Evolutionary conservation across 208 protist genomes (phyloP).

Genomic region (Leishmania aethiopica): DNA sequence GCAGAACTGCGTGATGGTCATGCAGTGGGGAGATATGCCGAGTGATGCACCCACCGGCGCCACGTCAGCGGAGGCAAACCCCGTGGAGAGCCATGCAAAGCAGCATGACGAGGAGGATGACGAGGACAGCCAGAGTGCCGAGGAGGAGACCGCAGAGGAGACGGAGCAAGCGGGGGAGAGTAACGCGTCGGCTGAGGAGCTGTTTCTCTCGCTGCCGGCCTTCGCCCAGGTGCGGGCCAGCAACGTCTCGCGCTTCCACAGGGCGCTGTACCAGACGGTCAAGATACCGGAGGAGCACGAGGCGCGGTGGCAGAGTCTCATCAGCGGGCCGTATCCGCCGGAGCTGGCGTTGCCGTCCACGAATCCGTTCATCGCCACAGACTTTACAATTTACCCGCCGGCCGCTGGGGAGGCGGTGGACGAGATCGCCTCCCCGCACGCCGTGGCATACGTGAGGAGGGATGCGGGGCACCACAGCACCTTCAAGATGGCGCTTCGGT

Average conservation of each 20-base stretch:
- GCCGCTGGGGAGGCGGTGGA: constrained; percentile 3
- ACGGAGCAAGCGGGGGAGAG: constrained; percentile 6
- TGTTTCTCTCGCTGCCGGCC: constrained; percentile 56
- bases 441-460: constrained; percentile 47
- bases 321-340: constrained; percentile 22
- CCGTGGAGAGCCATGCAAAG: neutral
- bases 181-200: constrained; percentile 7
- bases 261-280: constrained; percentile 21
- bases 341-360: constrained; percentile 40
- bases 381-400: constrained; percentile 57
- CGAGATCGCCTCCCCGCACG: constrained; percentile 43
- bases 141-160: neutral
- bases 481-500: constrained; percentile 62
- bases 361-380: constrained; percentile 79
- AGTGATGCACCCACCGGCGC: constrained; percentile 5
- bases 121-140: constrained; percentile 7
- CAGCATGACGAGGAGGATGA: neutral
- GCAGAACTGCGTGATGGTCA: constrained; percentile 45
- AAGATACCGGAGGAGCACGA: constrained; percentile 48
- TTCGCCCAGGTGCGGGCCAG: constrained; percentile 50
- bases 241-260: constrained; percentile 47
- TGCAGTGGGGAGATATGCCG: constrained; percentile 68
- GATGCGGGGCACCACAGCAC: constrained; percentile 47
- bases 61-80: neutral
- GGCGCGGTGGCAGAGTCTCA: constrained; percentile 39